Evolutionary conservation across 2,329 filamentous ascomycete genomes (phyloP), one percentile per base, ranked within the genome.

Genomic region (Rutstroemia sydowiana): DNA sequence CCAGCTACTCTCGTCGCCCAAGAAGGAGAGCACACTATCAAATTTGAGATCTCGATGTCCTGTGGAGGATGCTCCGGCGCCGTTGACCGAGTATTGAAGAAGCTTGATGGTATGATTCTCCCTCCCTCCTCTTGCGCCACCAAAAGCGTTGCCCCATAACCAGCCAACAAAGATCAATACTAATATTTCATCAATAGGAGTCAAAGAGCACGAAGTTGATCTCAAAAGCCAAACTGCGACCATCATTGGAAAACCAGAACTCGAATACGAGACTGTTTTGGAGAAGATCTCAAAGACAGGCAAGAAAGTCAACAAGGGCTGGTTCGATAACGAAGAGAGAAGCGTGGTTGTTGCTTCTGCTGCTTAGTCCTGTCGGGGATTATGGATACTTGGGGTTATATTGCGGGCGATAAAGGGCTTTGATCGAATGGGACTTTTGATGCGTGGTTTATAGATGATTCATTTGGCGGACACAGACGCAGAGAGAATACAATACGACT

Each of bases 1-100:
- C 42, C 48, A n/a, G 37, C 42, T 44, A 10, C 48, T n/a, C 39
- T 47, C 8, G 14, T 48, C 32, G 45, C 44, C 26, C 54, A 21
- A 14, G 60, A 58, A 55, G 57, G 56, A 11, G 57, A 56, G 42
- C 89, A 95, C 76, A 88, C 82, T 62, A 97, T 97, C 85, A 88
- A 93, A 71, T 97, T 97, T 78, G 84, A 91, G 72, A 82, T 97
- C 70, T 78, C 75, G 71, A 98, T 98, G 93, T 87, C 77, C 77
- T 98, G 93, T 75, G 82, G 88, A 68, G 93, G 93, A 70, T 98
- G 93, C 84, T 96, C 91, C 42, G 90, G 91, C 65, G 93, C 93
- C 61, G 79, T 98, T 41, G 87, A 95, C 72, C 81, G 90, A 48
- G 90, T 96, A 42, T 82, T 98, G 59, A 92, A 88, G 75, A 95